Conservation (phyloP, 179 eudicot species). For the Pouteria campechiana region DNA sequence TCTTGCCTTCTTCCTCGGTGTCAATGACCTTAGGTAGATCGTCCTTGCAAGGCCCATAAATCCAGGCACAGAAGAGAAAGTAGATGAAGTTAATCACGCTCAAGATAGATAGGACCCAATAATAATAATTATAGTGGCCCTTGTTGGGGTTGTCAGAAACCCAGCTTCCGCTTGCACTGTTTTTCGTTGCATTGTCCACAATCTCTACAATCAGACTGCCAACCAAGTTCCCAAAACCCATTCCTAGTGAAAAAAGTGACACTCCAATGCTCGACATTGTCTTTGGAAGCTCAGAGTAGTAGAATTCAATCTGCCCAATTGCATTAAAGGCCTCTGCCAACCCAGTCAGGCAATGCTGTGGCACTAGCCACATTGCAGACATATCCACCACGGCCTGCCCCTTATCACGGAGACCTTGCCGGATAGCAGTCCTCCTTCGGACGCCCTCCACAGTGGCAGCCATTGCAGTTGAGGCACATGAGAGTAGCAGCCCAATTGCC, state of each 20-base stretch:
- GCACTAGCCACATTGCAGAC: conserved; percentile 76
- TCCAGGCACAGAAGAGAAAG: conserved; percentile 45
- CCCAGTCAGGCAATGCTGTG: conserved; percentile 39
- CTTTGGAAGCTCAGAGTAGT: conserved; percentile 66
- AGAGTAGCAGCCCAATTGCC: conserved; percentile 59
- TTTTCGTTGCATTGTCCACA: conserved; percentile 20
- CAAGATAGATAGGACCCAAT: conserved; percentile 42
- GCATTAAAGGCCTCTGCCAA: conserved; percentile 72
- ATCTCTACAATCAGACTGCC: conserved; percentile 45
- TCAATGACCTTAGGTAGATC: too few species aligned
- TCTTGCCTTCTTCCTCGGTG: too few species aligned
- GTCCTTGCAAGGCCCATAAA: conserved; percentile 48
- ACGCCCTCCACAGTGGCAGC: conserved; percentile 51
- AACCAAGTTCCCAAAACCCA: conserved; percentile 50
- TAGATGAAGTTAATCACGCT: conserved; percentile 47
- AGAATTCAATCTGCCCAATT: conserved; percentile 73
- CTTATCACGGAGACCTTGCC: conserved; percentile 27
- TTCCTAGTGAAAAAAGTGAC: conserved; percentile 37
- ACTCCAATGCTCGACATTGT: conserved; percentile 81
- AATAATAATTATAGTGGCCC: conserved; percentile 59
- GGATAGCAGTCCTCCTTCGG: conserved; percentile 36
- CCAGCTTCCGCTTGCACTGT: conserved; percentile 53
- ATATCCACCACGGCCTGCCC: conserved; percentile 21
- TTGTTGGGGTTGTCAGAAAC: conserved; percentile 45
- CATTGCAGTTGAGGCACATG: conserved; percentile 36